Evolutionary conservation across 1,284 basidiomycete species (phyloP).

Genomic region (Ceratobasidium sp.): DNA sequence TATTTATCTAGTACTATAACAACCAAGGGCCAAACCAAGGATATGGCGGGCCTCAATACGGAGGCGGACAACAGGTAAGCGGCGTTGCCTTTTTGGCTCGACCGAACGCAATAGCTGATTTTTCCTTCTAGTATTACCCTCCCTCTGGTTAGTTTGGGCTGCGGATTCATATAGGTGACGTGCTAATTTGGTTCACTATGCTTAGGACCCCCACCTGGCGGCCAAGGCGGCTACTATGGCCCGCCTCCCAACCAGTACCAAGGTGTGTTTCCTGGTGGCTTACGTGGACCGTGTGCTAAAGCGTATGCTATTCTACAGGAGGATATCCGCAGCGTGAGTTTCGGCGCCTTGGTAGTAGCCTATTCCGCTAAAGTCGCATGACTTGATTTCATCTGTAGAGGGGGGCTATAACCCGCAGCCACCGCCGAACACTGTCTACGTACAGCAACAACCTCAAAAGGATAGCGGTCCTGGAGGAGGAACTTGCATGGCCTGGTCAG

Average conservation of each 20-base stretch:
- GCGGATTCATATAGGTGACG: background rate
- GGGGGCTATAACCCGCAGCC: slow-evolving; percentile 32
- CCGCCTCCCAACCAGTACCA: background rate
- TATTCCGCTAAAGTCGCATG: background rate
- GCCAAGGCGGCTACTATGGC: slow-evolving; percentile 14
- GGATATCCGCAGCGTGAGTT: slow-evolving; percentile 33
- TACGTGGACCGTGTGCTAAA: no score
- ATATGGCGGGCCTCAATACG: no score
- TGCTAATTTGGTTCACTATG: background rate
- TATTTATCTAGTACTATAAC: slow-evolving; percentile 32
- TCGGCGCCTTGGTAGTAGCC: background rate
- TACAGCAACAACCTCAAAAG: slow-evolving; percentile 28
- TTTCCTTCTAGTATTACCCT: background rate
- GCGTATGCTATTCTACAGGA: background rate
- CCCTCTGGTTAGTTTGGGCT: slow-evolving; percentile 2
- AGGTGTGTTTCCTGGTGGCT: no score
- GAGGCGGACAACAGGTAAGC: background rate
- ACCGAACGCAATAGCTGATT: no score
- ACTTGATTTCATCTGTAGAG: background rate
- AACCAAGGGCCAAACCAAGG: slow-evolving; percentile 3
- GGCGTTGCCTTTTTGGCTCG: no score
- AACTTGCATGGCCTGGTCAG: slow-evolving; percentile 38
- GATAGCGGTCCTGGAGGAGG: slow-evolving; percentile 21
- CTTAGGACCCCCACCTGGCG: slow-evolving; percentile 24
- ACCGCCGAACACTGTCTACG: slow-evolving; percentile 36